Percentiles rank a stretch among this genome's conserved stretches.
phyloP scores from a whole-genome alignment of 352 stramenopile genomes.

The Globisporangium parvum region DNA sequence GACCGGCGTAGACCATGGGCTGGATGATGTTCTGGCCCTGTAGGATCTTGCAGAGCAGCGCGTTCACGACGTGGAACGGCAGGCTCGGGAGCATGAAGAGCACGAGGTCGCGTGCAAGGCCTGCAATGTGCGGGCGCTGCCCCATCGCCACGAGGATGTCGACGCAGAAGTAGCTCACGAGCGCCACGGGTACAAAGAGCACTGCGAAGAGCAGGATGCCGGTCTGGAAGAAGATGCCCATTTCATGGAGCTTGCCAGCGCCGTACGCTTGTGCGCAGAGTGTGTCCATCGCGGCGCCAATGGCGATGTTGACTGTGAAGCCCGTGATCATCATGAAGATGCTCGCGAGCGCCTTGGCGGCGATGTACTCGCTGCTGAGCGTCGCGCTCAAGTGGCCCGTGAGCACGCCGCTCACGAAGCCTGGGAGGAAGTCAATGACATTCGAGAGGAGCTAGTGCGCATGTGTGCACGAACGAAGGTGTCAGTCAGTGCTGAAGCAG shows the following conservation, averaged over 20 bases:
- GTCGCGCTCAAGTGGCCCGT: conserved; percentile 57
- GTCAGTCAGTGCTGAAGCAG: background rate
- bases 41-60: conserved; percentile 76
- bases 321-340: conserved; percentile 85
- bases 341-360: conserved; percentile 55
- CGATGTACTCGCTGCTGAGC: conserved; percentile 73
- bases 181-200: conserved; percentile 49
- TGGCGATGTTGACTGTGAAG: conserved; percentile 74
- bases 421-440: conserved; percentile 63
- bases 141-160: conserved; percentile 68
- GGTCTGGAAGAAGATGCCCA: conserved; percentile 86
- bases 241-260: conserved; percentile 78
- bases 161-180: conserved; percentile 74
- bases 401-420: conserved; percentile 60
- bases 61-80: conserved; percentile 78
- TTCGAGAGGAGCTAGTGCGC: conserved; percentile 40
- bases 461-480: background rate
- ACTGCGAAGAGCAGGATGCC: conserved; percentile 62
- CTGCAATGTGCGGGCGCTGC: conserved; percentile 59
- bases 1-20: conserved; percentile 74
- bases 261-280: conserved; percentile 81
- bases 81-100: conserved; percentile 69
- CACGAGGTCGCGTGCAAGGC: conserved; percentile 60
- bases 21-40: conserved; percentile 83
- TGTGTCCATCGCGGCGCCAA: conserved; percentile 87